Evolutionary conservation across 2,329 filamentous ascomycete genomes (phyloP), one percentile per base, ranked within the genome.

Genomic region (Nothophoma quercina): DNA sequence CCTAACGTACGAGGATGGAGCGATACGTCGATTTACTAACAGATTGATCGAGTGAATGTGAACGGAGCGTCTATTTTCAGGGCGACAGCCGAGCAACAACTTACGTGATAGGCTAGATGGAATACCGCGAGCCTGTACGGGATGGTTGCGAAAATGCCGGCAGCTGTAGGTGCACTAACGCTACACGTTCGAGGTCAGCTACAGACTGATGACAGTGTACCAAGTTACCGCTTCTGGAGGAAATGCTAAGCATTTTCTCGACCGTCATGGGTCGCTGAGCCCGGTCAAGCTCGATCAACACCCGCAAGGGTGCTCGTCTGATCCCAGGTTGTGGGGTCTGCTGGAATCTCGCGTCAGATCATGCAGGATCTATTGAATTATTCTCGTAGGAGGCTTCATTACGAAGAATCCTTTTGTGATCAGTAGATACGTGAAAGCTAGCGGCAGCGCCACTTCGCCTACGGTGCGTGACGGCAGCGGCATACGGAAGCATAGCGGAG

Each of bases 321-420:
- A 36, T 25, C 38, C 30, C 19, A 38, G 32, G 29, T 19, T 21
- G 34, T 39, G 56, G 42, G n/a, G 23, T 44, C 45, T 43, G 42
- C 42, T 49, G 43, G 18, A 39, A 35, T 44, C 36, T 53, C 51
- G 47, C 45, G 38, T 55, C 44, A 56, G 44, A 58, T 30, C 22
- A 59, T 60, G 56, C 59, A 58, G 39, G 36, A 41, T 51, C 30
- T 60, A 59, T 59, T 60, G 59, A 44, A 35, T 35, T 2, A 15
- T 45, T 45, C 29, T 41, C 35, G 49, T 41, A 8, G 13, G 23
- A 29, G 8, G 15, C 30, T 41, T 32, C 43, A 47, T 42, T n/a
- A 44, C 39, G 36, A 44, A 32, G 10, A 32, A n/a, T 2, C 4
- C 5, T 5, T n/a, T 7, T 19, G 23, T 15, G 15, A 29, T n/a